Evolutionary conservation across 805 yeast genomes (phyloP).

Genomic region (Ogataea glucozyma): DNA sequence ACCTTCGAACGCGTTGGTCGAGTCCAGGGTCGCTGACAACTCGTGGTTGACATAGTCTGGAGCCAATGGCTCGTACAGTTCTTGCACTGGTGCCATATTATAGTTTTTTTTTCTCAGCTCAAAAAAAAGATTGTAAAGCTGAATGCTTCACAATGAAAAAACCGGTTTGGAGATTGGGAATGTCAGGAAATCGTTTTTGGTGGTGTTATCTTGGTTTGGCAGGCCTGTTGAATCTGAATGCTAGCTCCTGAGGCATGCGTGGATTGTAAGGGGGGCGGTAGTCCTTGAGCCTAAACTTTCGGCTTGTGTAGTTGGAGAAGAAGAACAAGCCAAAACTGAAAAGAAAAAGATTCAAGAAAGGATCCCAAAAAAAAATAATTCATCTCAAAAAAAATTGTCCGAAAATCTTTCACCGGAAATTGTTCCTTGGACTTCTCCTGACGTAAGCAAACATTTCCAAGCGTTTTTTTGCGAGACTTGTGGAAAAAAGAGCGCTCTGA

Average conservation of each 20-base stretch:
- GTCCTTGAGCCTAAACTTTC: too few species aligned
- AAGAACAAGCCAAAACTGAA: background rate
- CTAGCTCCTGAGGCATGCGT: slow-evolving; percentile 33
- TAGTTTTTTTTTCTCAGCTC: slow-evolving; percentile 27
- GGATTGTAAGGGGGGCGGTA: background rate
- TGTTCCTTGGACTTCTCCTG: background rate
- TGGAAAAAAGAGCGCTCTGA: background rate
- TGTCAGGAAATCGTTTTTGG: slow-evolving; percentile 9
- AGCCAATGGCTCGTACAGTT: slow-evolving; percentile 11
- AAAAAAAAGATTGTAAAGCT: slow-evolving; percentile 30
- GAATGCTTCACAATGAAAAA: slow-evolving; percentile 29
- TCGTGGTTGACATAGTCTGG: slow-evolving; percentile 67
- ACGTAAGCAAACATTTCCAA: slow-evolving; percentile 5
- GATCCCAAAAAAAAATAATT: background rate
- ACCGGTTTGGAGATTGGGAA: slow-evolving; percentile 20
- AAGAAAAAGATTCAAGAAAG: background rate
- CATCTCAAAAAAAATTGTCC: slow-evolving; percentile 11
- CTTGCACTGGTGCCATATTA: slow-evolving; percentile 13
- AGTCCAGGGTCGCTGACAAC: slow-evolving; percentile 75
- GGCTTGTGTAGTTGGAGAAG: too few species aligned
- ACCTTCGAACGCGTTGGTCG: slow-evolving; percentile 93
- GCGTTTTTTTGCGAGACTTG: background rate
- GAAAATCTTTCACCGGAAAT: too few species aligned
- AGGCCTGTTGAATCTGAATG: slow-evolving; percentile 35
- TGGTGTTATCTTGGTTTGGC: slow-evolving; percentile 37